Conservation (phyloP, 2,329 filamentous ascomycete genomes). For the Coniochaeta prunicola region DNA sequence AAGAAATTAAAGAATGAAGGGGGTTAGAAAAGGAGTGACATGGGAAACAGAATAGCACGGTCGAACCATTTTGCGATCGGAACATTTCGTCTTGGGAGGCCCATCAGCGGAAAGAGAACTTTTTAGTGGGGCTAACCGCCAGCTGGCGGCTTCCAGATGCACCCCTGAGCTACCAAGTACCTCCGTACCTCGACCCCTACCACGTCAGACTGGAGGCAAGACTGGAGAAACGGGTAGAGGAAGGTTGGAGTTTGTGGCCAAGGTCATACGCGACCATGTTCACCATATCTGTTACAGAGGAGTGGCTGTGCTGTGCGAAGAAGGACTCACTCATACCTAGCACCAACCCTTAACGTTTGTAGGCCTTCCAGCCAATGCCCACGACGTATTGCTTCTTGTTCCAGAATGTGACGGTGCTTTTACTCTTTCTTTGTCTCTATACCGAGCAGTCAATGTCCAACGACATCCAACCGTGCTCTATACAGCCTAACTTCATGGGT, state of each 20-base stretch:
- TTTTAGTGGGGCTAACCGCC: neutral
- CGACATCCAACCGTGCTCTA: neutral
- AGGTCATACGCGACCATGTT: neutral
- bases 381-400: neutral
- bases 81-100: neutral
- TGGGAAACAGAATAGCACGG: slow-evolving; percentile 1
- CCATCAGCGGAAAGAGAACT: neutral
- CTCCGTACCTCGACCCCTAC: neutral
- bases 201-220: neutral
- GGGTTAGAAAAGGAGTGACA: slow-evolving; percentile 14
- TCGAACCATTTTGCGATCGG: slow-evolving; percentile 10
- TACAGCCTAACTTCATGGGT: neutral
- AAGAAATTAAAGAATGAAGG: slow-evolving; percentile 11
- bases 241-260: neutral
- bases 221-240: neutral
- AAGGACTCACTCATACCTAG: too few species aligned
- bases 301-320: too few species aligned
- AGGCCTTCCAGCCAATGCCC: too few species aligned
- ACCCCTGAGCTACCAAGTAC: neutral
- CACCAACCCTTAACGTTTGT: too few species aligned
- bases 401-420: neutral
- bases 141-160: neutral
- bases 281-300: neutral
- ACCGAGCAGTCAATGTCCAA: neutral
- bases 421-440: neutral